Conservation (phyloP, 306 rosid genomes). For the Boehmeria nivea region DNA sequence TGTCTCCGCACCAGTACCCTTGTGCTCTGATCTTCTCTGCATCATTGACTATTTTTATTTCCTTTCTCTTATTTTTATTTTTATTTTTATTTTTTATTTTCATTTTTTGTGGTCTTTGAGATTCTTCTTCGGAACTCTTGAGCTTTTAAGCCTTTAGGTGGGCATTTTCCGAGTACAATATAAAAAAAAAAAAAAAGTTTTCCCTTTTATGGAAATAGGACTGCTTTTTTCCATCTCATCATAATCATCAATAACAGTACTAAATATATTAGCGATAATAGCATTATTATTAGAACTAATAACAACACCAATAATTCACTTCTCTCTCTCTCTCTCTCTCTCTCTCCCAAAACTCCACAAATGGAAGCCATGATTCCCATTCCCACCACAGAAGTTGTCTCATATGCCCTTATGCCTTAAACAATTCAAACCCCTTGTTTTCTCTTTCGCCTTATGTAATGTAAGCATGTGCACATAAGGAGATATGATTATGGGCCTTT, state of each 20-base stretch:
- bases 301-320: slow-evolving; percentile 7
- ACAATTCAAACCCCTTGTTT: slow-evolving; percentile 37
- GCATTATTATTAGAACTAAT: slow-evolving; percentile 14
- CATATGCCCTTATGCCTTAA: slow-evolving; percentile 46
- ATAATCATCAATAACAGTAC: slow-evolving; percentile 27
- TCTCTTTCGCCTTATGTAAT: too few species aligned
- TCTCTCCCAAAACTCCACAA: slow-evolving; percentile 23
- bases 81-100: slow-evolving; percentile 19
- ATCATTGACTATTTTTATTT: slow-evolving; percentile 48
- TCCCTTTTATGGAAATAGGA: slow-evolving; percentile 81
- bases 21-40: slow-evolving; percentile 62
- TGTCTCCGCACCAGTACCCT: slow-evolving; percentile 54
- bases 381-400: too few species aligned
- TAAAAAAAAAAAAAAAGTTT: slow-evolving; percentile 46
- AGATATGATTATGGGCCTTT: too few species aligned
- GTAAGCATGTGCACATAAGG: too few species aligned
- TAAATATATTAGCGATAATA: slow-evolving; percentile 16
- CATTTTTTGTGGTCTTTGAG: slow-evolving; percentile 40
- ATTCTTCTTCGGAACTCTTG: slow-evolving; percentile 73
- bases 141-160: slow-evolving; percentile 53
- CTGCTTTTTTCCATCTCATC: slow-evolving; percentile 72
- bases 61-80: too few species aligned
- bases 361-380: slow-evolving; percentile 76
- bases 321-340: slow-evolving; percentile 23
- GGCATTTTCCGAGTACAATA: slow-evolving; percentile 72